These are phyloP conservation scores for Thalassiosira hispida DNA, from an alignment of 352 stramenopile genomes.

Conservation along the genomic window DNA sequence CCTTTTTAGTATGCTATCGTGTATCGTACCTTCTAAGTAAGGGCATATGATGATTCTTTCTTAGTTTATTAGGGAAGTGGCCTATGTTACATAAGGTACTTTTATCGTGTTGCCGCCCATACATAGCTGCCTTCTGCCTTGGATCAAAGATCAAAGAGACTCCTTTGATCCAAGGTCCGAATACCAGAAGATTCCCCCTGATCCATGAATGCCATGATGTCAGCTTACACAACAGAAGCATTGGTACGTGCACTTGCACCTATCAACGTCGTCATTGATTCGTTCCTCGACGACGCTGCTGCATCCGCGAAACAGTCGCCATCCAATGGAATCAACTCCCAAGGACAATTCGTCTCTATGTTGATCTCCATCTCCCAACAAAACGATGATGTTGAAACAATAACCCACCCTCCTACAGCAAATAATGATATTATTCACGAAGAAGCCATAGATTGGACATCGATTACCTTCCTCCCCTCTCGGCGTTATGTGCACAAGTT, in stretches of 20 bases:
- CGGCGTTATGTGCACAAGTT: conserved; percentile 51
- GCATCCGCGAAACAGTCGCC: neutral
- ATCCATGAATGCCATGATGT: too few relatives aligned
- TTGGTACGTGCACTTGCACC: conserved; percentile 38
- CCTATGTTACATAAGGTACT: too few relatives aligned
- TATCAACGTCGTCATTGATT: conserved; percentile 37
- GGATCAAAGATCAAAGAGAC: too few relatives aligned
- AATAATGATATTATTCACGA: neutral
- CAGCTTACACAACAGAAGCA: conserved; percentile 11
- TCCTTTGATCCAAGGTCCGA: too few relatives aligned
- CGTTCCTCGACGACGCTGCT: conserved; percentile 18
- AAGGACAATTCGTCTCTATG: conserved; percentile 29
- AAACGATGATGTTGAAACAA: neutral
- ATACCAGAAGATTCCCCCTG: too few relatives aligned
- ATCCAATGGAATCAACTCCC: conserved; percentile 8
- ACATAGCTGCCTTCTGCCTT: too few relatives aligned
- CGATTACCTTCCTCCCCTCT: conserved; percentile 45
- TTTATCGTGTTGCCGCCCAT: too few relatives aligned
- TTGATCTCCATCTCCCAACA: conserved; percentile 5
- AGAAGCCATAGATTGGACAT: conserved; percentile 27
- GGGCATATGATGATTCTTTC: too few relatives aligned
- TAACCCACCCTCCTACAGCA: neutral
- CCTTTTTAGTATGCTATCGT: too few relatives aligned
- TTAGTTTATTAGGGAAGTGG: too few relatives aligned
- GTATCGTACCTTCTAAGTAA: too few relatives aligned